Evolutionary conservation across 495 filamentous ascomycete genomes (phyloP).

Genomic region (Penicillium desertorum): DNA sequence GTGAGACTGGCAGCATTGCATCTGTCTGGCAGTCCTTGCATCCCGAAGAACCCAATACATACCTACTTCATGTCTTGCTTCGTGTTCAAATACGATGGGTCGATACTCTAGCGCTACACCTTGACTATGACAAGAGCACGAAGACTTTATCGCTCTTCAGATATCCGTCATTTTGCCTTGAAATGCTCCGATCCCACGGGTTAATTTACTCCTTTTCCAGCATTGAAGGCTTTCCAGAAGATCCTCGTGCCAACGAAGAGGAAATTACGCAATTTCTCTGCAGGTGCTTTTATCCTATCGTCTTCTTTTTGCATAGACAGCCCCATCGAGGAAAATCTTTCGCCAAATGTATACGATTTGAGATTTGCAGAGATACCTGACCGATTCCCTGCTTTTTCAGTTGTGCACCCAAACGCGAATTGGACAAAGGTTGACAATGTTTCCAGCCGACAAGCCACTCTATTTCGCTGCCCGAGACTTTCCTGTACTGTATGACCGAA

Average conservation of each 20-base stretch:
- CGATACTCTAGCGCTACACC: not conserved
- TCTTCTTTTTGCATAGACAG: not conserved
- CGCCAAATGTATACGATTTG: not conserved
- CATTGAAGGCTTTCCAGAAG: not conserved
- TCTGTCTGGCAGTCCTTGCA: not conserved
- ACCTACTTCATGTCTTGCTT: not conserved
- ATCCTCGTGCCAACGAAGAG: not conserved
- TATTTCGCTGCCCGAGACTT: slow-evolving; percentile 1
- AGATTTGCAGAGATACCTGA: not conserved
- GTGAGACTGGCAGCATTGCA: not conserved
- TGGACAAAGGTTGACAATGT: not conserved
- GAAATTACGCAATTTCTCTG: not conserved
- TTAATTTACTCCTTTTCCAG: not conserved
- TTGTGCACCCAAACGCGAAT: not conserved
- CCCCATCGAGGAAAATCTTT: not conserved
- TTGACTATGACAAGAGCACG: not conserved
- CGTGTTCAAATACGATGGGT: not conserved
- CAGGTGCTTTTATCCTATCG: not conserved
- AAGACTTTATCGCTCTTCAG: not conserved
- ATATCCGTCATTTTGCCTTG: not conserved
- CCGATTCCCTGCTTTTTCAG: not conserved
- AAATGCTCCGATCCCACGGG: not conserved
- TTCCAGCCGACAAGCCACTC: not conserved
- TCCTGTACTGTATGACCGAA: not conserved
- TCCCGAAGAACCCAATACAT: not conserved